These are phyloP conservation scores for Artemisia argyi DNA, from an alignment of 129 eudicot genomes.

Conservation along the genomic window DNA sequence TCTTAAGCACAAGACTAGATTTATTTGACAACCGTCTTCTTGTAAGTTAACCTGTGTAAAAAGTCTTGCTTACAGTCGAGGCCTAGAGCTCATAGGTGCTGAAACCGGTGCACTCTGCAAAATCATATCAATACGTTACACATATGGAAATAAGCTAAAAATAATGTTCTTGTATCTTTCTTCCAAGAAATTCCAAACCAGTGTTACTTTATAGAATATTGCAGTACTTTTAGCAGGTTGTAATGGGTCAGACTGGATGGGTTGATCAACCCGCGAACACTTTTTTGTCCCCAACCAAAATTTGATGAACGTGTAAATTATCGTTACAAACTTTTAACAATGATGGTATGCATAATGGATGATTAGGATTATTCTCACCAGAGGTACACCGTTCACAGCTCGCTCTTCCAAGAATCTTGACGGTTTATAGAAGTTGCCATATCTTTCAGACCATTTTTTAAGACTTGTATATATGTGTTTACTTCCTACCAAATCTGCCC, in stretches of 20 bases:
- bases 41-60: neutral
- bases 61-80: constrained; percentile 46
- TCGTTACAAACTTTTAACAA: too few relatives aligned
- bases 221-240: neutral
- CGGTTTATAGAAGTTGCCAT: constrained; percentile 82
- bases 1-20: neutral
- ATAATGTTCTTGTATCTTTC: neutral
- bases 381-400: constrained; percentile 68
- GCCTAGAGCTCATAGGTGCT: constrained; percentile 29
- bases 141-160: neutral
- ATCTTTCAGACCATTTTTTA: constrained; percentile 61
- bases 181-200: neutral
- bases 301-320: neutral
- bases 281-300: neutral
- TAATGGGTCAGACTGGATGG: neutral
- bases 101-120: constrained; percentile 69
- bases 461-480: constrained; percentile 65
- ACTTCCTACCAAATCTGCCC: constrained; percentile 94
- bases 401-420: constrained; percentile 88
- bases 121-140: constrained; percentile 12
- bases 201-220: neutral
- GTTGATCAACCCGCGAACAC: neutral
- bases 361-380: constrained; percentile 50
- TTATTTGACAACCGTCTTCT: neutral
- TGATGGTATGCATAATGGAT: neutral